These are phyloP conservation scores for Talaromyces adpressus DNA, from an alignment of 495 filamentous ascomycete species.

Conservation along the genomic window DNA sequence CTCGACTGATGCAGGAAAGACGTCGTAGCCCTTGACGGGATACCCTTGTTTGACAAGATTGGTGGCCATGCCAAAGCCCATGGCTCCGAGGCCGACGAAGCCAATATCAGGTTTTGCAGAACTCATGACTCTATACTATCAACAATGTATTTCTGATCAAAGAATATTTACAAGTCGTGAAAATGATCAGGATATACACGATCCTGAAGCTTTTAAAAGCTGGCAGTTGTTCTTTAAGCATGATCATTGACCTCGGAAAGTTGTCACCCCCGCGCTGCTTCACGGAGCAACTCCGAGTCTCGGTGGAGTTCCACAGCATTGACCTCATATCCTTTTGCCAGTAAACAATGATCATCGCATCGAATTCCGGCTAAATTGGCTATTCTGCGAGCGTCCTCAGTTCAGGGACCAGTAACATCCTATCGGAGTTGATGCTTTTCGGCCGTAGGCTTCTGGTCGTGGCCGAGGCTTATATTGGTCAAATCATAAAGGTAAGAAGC, in stretches of 20 bases:
- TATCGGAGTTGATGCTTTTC: neutral
- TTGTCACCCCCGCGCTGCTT: neutral
- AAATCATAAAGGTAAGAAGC: neutral
- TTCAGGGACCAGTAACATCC: neutral
- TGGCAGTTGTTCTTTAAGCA: neutral
- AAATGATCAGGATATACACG: neutral
- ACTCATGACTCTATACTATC: neutral
- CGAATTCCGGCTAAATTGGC: neutral
- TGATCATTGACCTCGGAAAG: neutral
- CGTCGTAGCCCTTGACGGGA: slow-evolving; percentile 66
- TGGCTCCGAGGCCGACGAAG: slow-evolving; percentile 81
- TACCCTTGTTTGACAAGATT: slow-evolving; percentile 65
- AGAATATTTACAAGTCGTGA: neutral
- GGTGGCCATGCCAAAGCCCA: slow-evolving; percentile 84
- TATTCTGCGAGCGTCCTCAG: neutral
- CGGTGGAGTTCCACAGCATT: neutral
- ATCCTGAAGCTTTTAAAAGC: neutral
- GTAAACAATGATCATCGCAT: neutral
- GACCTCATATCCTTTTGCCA: neutral
- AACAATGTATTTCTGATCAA: neutral
- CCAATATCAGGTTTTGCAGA: slow-evolving; percentile 47
- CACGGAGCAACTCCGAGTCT: slow-evolving; percentile 1
- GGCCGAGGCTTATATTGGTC: neutral
- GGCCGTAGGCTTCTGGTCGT: neutral
- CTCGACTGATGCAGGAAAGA: slow-evolving; percentile 66